These are phyloP conservation scores for Solanum tarapatanum DNA, from an alignment of 257 asterid genomes.

Conservation along the genomic window DNA sequence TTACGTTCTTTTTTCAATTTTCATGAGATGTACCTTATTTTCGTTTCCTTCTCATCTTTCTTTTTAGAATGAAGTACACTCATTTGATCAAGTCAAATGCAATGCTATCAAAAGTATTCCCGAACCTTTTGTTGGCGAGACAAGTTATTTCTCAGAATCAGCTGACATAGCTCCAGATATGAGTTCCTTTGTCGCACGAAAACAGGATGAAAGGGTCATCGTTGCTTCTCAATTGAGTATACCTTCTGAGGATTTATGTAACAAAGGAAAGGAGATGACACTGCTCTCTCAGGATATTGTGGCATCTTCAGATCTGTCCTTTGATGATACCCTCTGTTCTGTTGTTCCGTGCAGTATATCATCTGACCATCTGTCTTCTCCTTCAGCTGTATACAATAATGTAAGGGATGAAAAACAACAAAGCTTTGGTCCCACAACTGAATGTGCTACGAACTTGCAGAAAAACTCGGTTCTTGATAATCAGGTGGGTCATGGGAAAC, in stretches of 20 bases:
- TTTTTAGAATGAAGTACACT: conserved; percentile 17
- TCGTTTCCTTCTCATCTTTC: neutral
- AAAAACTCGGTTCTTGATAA: conserved; percentile 15
- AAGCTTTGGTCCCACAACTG: conserved; percentile 5
- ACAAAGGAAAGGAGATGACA: conserved; percentile 15
- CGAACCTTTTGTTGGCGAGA: conserved; percentile 46
- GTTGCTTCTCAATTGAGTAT: conserved; percentile 46
- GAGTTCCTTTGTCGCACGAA: conserved; percentile 35
- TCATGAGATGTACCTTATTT: neutral
- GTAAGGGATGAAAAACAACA: conserved; percentile 5
- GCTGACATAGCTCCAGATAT: conserved; percentile 51
- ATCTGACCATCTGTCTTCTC: conserved; percentile 30
- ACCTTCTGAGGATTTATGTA: conserved; percentile 28
- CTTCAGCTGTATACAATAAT: conserved; percentile 21
- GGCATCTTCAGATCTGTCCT: conserved; percentile 35
- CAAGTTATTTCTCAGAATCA: conserved; percentile 75
- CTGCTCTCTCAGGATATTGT: conserved; percentile 45
- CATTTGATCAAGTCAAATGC: conserved; percentile 13
- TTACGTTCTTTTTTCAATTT: neutral
- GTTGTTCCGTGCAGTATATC: conserved; percentile 72
- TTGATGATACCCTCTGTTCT: conserved; percentile 64
- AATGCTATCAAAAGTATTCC: conserved; percentile 17
- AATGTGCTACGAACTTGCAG: conserved; percentile 8
- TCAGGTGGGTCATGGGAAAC: conserved; percentile 17
- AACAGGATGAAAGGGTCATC: conserved; percentile 23